Evolutionary conservation across 257 asterid genomes (phyloP).

Genomic region (Jacaranda copaia): DNA sequence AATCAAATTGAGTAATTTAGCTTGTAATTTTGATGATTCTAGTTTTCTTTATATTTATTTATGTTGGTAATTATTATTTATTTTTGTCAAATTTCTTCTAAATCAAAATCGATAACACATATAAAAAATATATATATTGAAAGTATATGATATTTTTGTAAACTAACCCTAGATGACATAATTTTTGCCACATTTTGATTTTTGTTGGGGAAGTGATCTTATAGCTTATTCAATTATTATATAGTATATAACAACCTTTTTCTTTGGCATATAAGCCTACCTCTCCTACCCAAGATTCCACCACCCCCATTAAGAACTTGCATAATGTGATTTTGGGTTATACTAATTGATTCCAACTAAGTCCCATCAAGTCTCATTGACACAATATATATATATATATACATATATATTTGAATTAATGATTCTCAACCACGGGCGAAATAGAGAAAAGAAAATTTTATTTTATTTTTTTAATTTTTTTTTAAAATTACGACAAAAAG

Average conservation of each 20-base stretch:
- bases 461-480: too few relatives aligned
- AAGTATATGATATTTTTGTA: background rate
- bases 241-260: background rate
- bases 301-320: constrained; percentile 2
- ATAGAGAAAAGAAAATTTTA: too few relatives aligned
- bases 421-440: background rate
- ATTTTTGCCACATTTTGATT: background rate
- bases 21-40: background rate
- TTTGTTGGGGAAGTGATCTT: background rate
- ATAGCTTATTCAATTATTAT: background rate
- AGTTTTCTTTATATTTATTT: background rate
- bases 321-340: background rate
- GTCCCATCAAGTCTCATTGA: background rate
- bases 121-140: too few relatives aligned
- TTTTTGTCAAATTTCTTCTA: background rate
- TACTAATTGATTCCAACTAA: background rate
- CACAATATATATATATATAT: too few relatives aligned
- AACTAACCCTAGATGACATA: background rate
- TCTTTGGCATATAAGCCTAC: background rate
- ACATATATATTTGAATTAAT: too few relatives aligned
- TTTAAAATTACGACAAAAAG: too few relatives aligned
- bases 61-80: background rate
- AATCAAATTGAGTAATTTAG: background rate
- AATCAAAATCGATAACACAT: background rate
- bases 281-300: constrained; percentile 14